Evolutionary conservation across 2,329 filamentous ascomycete species (phyloP).

Genomic region (Cladorrhinum sp.): DNA sequence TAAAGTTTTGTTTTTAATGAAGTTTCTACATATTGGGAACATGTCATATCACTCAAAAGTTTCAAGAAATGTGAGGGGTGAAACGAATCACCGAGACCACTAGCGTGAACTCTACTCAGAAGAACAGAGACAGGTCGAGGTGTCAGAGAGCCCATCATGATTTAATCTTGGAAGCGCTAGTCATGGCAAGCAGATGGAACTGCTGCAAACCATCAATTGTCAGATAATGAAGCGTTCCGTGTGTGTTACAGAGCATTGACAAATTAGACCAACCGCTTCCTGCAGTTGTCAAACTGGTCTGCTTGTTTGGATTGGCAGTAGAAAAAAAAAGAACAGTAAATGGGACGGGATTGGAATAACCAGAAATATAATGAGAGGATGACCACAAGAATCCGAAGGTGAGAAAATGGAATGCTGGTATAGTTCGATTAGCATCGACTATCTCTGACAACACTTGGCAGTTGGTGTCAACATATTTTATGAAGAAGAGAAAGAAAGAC

Average conservation of each 20-base stretch:
- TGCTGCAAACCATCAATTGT: slow-evolving; percentile 55
- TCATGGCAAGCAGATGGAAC: slow-evolving; percentile 51
- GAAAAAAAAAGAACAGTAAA: neutral
- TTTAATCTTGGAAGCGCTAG: slow-evolving; percentile 57
- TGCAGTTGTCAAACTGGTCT: slow-evolving; percentile 6
- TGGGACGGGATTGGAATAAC: neutral
- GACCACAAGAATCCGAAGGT: slow-evolving; percentile 10
- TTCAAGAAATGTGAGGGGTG: slow-evolving; percentile 53
- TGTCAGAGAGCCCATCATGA: slow-evolving; percentile 58
- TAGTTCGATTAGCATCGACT: slow-evolving; percentile 23
- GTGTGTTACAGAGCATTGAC: neutral
- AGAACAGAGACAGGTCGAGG: slow-evolving; percentile 34
- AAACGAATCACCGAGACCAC: slow-evolving; percentile 62
- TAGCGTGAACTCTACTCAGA: slow-evolving; percentile 25
- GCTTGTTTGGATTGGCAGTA: neutral
- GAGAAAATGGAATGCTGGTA: slow-evolving; percentile 9
- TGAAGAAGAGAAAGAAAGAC: slow-evolving; percentile 20
- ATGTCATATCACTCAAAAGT: neutral
- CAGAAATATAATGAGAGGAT: neutral
- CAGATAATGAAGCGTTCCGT: slow-evolving; percentile 46
- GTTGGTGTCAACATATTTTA: slow-evolving; percentile 19
- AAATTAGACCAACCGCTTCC: neutral
- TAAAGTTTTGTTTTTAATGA: no score
- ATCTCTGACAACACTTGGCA: slow-evolving; percentile 22
- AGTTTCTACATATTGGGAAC: neutral